These are phyloP conservation scores for Populus nigra DNA, from an alignment of 345 rosid genomes.

Conservation along the genomic window DNA sequence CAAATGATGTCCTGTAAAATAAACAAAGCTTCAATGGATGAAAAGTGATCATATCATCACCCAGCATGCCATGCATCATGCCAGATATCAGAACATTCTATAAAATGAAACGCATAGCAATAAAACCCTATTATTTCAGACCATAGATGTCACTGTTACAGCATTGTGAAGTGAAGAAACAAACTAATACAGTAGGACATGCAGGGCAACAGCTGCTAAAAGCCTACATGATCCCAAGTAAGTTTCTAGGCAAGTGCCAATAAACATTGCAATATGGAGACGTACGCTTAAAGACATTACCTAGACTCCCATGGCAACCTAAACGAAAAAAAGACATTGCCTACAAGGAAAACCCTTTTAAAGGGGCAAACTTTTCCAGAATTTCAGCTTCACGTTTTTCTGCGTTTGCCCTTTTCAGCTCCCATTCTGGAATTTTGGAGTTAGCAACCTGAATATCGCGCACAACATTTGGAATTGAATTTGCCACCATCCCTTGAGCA, in stretches of 20 bases:
- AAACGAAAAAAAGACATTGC: not conserved
- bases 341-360: constrained; percentile 46
- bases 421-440: constrained; percentile 48
- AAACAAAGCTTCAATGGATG: no score
- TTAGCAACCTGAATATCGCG: constrained; percentile 57
- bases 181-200: not conserved
- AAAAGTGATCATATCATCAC: not conserved
- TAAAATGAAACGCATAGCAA: no score
- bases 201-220: not conserved
- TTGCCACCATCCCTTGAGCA: constrained; percentile 51
- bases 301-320: not conserved
- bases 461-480: constrained; percentile 47
- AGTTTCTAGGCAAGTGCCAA: not conserved
- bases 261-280: not conserved
- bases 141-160: not conserved
- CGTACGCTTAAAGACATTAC: not conserved
- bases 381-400: constrained; percentile 51
- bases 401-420: constrained; percentile 49
- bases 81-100: no score
- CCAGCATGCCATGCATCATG: not conserved
- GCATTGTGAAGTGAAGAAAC: not conserved
- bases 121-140: no score
- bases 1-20: no score
- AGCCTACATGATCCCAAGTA: not conserved
- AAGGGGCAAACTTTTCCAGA: constrained; percentile 48